Evolutionary conservation across 371 early-diverging fungal species (phyloP).

Genomic region (Rhizopus microsporus): DNA sequence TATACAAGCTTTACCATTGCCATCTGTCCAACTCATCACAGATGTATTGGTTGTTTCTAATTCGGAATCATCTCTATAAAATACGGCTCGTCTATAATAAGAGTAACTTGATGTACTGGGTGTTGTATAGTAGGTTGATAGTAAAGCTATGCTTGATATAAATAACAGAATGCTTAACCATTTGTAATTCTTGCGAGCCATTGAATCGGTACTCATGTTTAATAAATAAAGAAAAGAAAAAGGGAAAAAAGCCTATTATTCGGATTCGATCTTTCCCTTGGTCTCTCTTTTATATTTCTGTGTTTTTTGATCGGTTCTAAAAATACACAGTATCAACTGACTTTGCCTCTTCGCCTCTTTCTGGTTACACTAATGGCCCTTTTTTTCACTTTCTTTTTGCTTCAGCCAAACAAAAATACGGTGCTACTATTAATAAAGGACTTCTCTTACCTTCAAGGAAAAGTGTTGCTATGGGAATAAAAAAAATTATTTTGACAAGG

Average conservation of each 20-base stretch:
- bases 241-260: neutral
- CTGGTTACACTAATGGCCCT: no score
- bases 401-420: no score
- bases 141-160: constrained; percentile 13
- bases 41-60: constrained; percentile 10
- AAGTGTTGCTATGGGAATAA: no score
- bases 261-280: no score
- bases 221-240: constrained; percentile 8
- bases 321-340: no score
- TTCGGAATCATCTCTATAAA: constrained; percentile 16
- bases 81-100: constrained; percentile 22
- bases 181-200: constrained; percentile 22
- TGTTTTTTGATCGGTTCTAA: no score
- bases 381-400: no score
- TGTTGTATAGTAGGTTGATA: constrained; percentile 11
- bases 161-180: constrained; percentile 13
- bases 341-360: no score
- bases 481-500: no score
- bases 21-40: constrained; percentile 29
- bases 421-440: no score
- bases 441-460: no score
- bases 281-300: no score
- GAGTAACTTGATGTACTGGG: constrained; percentile 4
- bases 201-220: constrained; percentile 20
- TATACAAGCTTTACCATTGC: constrained; percentile 13